These are phyloP conservation scores for Microascus cirrosus DNA, from an alignment of 2,329 filamentous ascomycete genomes.

Conservation along the genomic window DNA sequence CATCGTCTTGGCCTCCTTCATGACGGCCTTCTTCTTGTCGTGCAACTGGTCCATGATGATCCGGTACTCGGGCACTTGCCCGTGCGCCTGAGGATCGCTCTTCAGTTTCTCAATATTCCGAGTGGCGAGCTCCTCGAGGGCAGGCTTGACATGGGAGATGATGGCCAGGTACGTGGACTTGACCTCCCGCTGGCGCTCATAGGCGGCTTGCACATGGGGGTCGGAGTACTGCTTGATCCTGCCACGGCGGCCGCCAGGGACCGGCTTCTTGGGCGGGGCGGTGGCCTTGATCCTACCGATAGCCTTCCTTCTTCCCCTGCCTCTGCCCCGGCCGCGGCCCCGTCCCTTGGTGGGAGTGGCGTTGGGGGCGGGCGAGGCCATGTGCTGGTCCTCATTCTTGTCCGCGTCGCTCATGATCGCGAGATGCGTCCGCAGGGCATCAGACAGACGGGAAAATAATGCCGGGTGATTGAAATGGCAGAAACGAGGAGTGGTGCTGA, in stretches of 20 bases:
- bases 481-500: neutral
- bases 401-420: slow-evolving; percentile 24
- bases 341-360: slow-evolving; percentile 10
- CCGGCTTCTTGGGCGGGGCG: slow-evolving; percentile 21
- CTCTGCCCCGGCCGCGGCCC: slow-evolving; percentile 11
- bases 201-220: slow-evolving; percentile 42
- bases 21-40: slow-evolving; percentile 20
- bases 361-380: slow-evolving; percentile 7
- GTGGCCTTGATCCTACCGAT: slow-evolving; percentile 16
- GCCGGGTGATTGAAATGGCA: neutral
- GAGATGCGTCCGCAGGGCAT: slow-evolving; percentile 19
- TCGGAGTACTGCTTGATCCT: slow-evolving; percentile 46
- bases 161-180: slow-evolving; percentile 55
- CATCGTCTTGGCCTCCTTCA: neutral
- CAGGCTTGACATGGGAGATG: slow-evolving; percentile 49
- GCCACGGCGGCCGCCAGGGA: slow-evolving; percentile 26
- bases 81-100: slow-evolving; percentile 39
- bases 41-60: slow-evolving; percentile 40
- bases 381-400: slow-evolving; percentile 16
- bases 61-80: slow-evolving; percentile 40
- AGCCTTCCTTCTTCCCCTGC: slow-evolving; percentile 10
- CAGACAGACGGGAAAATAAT: slow-evolving; percentile 3
- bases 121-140: slow-evolving; percentile 54
- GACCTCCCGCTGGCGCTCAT: slow-evolving; percentile 55
- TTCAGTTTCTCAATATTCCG: slow-evolving; percentile 46